A percentile compares a stretch with the other conserved stretches of the same genome.
Conservation (phyloP, 1,284 basidiomycete species). For the Pisolithus thermaeus region DNA sequence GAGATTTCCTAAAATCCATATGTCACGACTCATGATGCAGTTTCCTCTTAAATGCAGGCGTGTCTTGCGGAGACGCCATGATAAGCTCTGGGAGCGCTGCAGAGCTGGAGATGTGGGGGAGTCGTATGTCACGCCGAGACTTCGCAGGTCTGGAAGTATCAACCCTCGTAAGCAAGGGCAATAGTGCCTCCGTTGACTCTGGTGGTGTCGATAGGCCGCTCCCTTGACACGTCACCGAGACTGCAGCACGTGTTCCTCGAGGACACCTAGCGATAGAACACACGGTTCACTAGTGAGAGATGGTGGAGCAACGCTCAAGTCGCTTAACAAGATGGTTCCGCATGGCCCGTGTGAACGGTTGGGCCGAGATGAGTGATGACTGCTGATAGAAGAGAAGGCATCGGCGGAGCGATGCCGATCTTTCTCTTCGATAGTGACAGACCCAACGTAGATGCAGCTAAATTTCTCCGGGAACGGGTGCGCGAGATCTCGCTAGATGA, state of each 20-base stretch:
- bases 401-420: conserved; percentile 53
- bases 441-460: conserved; percentile 30
- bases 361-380: no score
- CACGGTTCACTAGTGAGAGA: conserved; percentile 21
- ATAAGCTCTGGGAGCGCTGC: conserved; percentile 44
- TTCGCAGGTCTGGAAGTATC: conserved; percentile 41
- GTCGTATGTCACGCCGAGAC: conserved; percentile 72
- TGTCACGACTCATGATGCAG: conserved; percentile 43
- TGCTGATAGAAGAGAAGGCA: conserved; percentile 49
- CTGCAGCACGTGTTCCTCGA: conserved; percentile 72
- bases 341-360: no score
- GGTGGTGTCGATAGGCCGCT: conserved; percentile 28
- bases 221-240: conserved; percentile 47
- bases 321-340: no score
- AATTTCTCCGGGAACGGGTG: conserved; percentile 49
- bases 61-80: conserved; percentile 31
- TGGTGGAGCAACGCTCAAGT: conserved; percentile 57
- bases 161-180: conserved; percentile 56
- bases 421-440: conserved; percentile 22
- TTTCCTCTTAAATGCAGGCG: conserved; percentile 29
- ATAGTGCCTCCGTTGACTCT: conserved; percentile 44
- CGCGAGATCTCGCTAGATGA: conserved; percentile 49
- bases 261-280: conserved; percentile 45
- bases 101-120: conserved; percentile 49
- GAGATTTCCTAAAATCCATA: conserved; percentile 52